Percentiles rank a stretch among this genome's conserved stretches.
Conservation (phyloP, 2,329 filamentous ascomycete species). For the Helotiales sp. region DNA sequence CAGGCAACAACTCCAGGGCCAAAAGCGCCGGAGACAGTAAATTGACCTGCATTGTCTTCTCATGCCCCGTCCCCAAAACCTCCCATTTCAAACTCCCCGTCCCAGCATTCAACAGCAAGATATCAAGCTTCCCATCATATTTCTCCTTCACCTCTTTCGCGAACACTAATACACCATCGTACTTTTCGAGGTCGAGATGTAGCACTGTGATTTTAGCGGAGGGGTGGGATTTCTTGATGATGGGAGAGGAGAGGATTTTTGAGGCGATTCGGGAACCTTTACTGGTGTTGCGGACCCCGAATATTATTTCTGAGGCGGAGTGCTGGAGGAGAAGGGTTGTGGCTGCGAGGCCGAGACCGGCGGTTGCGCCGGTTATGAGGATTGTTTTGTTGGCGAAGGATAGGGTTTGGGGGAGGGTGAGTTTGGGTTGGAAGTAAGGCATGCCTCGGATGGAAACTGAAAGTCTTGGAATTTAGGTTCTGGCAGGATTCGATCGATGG, state of each 20-base stretch:
- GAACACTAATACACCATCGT: constrained; percentile 14
- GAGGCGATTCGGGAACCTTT: constrained; percentile 12
- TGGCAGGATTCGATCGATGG: neutral
- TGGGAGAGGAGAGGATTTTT: constrained; percentile 13
- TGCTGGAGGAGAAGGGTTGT: constrained; percentile 14
- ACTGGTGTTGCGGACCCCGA: constrained; percentile 9
- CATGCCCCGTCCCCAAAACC: constrained; percentile 28
- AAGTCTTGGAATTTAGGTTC: too few relatives aligned
- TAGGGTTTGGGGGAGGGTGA: constrained; percentile 1
- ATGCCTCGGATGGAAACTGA: too few relatives aligned
- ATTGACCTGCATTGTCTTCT: constrained; percentile 36
- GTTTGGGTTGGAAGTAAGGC: constrained; percentile 15
- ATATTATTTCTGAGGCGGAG: constrained; percentile 18
- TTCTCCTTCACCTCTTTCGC: constrained; percentile 9
- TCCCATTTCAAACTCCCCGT: constrained; percentile 17
- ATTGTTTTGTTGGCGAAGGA: constrained; percentile 18
- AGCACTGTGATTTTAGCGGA: constrained; percentile 14
- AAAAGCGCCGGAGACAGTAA: constrained; percentile 37
- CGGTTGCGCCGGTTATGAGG: constrained; percentile 20
- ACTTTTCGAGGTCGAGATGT: constrained; percentile 14
- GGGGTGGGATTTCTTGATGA: constrained; percentile 9
- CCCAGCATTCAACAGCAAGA: constrained; percentile 27
- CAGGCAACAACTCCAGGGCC: constrained; percentile 32
- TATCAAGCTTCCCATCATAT: constrained; percentile 20
- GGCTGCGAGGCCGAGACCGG: constrained; percentile 21